Evolutionary conservation across 2,329 filamentous ascomycete species (phyloP).

Genomic region (Botrytis fabae): DNA sequence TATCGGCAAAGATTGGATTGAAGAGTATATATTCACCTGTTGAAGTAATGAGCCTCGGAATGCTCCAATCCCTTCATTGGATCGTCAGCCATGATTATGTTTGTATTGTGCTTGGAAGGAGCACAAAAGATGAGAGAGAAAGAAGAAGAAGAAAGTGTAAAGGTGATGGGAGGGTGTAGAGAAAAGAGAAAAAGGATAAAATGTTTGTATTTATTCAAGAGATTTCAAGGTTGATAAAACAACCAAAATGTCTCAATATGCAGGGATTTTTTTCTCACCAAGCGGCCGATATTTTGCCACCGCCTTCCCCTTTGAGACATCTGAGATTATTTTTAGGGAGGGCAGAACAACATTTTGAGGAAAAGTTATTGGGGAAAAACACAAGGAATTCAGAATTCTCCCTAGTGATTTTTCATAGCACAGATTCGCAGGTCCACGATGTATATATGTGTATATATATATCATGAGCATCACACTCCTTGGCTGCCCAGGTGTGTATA

Average conservation of each 20-base stretch:
- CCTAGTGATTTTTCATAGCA: neutral
- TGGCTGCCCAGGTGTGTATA: neutral
- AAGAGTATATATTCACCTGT: conserved; percentile 63
- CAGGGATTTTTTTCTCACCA: conserved; percentile 13
- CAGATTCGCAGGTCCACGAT: neutral
- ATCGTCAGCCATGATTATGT: conserved; percentile 52
- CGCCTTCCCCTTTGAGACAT: neutral
- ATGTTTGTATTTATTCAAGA: neutral
- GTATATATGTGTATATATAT: no score
- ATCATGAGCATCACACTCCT: neutral
- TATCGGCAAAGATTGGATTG: neutral
- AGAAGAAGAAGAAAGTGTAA: conserved; percentile 10
- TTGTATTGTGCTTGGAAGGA: conserved; percentile 16
- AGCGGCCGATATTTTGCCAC: conserved; percentile 15
- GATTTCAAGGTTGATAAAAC: neutral
- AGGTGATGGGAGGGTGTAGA: neutral
- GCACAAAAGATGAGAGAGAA: conserved; percentile 8
- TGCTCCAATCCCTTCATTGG: conserved; percentile 45
- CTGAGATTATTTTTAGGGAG: neutral
- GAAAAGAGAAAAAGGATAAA: conserved; percentile 7
- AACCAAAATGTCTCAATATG: neutral
- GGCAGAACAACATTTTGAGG: neutral
- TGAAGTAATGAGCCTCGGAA: conserved; percentile 98
- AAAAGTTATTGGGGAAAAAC: neutral
- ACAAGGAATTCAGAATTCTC: neutral